phyloP scores from a whole-genome alignment of 1,284 basidiomycete genomes.

The Puccinia horiana region DNA sequence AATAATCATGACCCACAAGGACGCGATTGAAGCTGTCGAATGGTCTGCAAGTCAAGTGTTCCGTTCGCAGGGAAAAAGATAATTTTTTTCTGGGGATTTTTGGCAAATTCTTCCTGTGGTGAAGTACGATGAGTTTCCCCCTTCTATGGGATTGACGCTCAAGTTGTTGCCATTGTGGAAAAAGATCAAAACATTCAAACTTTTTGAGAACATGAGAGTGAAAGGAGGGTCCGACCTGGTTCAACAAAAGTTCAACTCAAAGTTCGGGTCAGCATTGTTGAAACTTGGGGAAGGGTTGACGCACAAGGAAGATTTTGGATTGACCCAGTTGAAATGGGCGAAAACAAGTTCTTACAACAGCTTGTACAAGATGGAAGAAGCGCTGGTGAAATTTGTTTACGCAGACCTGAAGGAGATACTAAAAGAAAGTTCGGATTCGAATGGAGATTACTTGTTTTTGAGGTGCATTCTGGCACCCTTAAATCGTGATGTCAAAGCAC shows the following conservation, averaged over 20 bases:
- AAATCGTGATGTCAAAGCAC: background rate
- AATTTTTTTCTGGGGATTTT: conserved; percentile 13
- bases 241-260: background rate
- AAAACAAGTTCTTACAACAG: background rate
- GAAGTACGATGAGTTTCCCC: no score
- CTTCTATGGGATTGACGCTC: background rate
- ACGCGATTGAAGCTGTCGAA: conserved; percentile 33
- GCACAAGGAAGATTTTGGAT: background rate
- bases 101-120: conserved; percentile 22
- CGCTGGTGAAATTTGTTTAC: background rate
- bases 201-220: background rate
- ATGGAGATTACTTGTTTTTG: background rate
- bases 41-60: background rate
- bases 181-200: background rate
- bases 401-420: background rate
- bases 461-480: background rate
- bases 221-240: background rate
- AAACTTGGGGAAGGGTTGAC: background rate
- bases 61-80: conserved; percentile 1
- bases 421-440: background rate
- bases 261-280: background rate
- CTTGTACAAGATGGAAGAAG: background rate
- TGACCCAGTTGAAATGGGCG: background rate
- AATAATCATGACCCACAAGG: conserved; percentile 6
- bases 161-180: conserved; percentile 9